Evolutionary conservation across 2,329 filamentous ascomycete species (phyloP).

Genomic region (Emergomyces pasteurianus): DNA sequence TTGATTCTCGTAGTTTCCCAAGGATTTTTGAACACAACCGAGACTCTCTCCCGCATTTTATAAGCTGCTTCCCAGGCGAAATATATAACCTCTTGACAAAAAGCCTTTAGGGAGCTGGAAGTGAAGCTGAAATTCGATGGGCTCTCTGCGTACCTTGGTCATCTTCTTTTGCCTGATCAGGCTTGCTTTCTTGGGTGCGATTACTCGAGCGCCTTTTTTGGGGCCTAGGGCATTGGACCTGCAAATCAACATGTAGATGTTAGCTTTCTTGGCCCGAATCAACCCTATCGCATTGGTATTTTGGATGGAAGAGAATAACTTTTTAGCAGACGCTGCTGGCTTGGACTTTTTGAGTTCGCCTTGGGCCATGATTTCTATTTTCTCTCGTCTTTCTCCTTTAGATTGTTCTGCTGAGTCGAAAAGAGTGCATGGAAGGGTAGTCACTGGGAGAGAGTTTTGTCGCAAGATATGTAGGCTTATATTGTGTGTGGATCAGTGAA

Average conservation of each 20-base stretch:
- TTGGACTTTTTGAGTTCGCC: conserved; percentile 35
- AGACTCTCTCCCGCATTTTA: background rate
- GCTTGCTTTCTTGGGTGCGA: conserved; percentile 54
- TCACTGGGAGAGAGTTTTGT: background rate
- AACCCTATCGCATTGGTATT: too few relatives aligned
- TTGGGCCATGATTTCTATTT: conserved; percentile 33
- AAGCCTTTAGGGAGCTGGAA: background rate
- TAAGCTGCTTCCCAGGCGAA: background rate
- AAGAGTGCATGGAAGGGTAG: background rate
- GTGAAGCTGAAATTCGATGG: background rate
- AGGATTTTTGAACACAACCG: background rate
- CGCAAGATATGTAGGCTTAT: background rate
- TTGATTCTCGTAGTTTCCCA: background rate
- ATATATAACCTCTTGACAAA: background rate
- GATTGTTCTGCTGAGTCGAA: too few relatives aligned
- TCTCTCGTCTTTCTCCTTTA: background rate
- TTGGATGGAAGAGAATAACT: conserved; percentile 22
- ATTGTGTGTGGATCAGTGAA: too few relatives aligned
- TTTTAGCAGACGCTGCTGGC: conserved; percentile 23
- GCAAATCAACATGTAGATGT: background rate
- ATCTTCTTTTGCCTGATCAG: conserved; percentile 51
- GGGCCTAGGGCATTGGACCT: conserved; percentile 33
- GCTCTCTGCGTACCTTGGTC: conserved; percentile 39
- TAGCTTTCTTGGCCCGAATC: background rate
- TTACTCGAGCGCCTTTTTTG: conserved; percentile 48